These are phyloP conservation scores for Wallacemonas sp. DNA, from an alignment of 208 protist genomes.

Conservation along the genomic window DNA sequence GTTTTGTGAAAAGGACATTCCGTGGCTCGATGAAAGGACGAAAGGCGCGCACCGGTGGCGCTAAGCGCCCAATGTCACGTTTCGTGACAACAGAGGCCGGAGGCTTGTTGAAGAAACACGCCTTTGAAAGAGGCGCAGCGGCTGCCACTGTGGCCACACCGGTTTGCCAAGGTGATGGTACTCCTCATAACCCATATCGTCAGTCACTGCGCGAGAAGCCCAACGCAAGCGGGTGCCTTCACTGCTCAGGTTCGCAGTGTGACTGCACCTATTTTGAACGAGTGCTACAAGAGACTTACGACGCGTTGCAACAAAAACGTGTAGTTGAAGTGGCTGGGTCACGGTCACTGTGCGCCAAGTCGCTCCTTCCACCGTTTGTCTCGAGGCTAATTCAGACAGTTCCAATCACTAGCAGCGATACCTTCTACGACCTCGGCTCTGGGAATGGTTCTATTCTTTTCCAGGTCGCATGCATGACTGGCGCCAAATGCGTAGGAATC, in stretches of 20 bases:
- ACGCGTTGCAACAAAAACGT: conserved; percentile 45
- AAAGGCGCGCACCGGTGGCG: conserved; percentile 2
- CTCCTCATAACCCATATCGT: conserved; percentile 46
- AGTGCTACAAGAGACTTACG: conserved; percentile 48
- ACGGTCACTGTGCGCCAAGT: conserved; percentile 65
- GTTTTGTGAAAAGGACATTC: conserved; percentile 11
- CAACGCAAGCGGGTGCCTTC: conserved; percentile 63
- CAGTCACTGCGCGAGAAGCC: conserved; percentile 41
- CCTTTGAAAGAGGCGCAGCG: background rate
- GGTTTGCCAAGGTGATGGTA: conserved; percentile 41
- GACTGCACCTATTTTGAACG: conserved; percentile 46
- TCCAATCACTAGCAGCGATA: conserved; percentile 46
- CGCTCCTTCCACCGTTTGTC: conserved; percentile 64
- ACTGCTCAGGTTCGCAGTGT: conserved; percentile 50
- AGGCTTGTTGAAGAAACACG: conserved; percentile 16
- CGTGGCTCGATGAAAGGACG: conserved; percentile 21
- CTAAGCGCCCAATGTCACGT: conserved; percentile 22
- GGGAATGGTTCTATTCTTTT: conserved; percentile 75
- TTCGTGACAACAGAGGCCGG: conserved; percentile 39
- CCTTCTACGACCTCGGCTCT: conserved; percentile 70
- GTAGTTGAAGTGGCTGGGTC: conserved; percentile 67
- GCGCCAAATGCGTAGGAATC: conserved; percentile 55
- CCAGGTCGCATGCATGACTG: conserved; percentile 61
- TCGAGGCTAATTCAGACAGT: conserved; percentile 45
- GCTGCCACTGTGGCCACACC: conserved; percentile 9